These are phyloP conservation scores for Ambrosia artemisiifolia DNA, from an alignment of 129 eudicot genomes.

Conservation along the genomic window DNA sequence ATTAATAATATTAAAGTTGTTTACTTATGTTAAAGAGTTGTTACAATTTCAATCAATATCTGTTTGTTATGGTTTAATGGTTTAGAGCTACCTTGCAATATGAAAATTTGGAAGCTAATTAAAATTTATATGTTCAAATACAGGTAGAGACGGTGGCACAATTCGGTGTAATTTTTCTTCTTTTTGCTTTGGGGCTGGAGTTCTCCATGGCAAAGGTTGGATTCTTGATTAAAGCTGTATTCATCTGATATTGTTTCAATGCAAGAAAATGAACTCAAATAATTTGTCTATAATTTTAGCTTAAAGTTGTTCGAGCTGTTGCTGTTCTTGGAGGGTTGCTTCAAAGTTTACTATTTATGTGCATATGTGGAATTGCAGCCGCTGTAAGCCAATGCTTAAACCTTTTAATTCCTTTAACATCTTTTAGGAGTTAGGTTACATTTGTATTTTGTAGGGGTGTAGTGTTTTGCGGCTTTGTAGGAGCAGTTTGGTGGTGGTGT, in stretches of 20 bases:
- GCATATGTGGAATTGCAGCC: slow-evolving; percentile 90
- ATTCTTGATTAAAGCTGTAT: not conserved
- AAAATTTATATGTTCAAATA: slow-evolving; percentile 20
- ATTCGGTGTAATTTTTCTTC: slow-evolving; percentile 97
- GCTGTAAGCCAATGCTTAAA: slow-evolving; percentile 52
- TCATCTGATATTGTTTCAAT: not conserved
- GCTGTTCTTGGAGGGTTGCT: slow-evolving; percentile 93
- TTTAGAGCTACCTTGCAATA: not conserved
- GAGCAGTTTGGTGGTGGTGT: too few relatives aligned
- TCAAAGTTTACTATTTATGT: slow-evolving; percentile 87
- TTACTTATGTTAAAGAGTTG: not conserved
- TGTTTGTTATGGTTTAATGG: not conserved
- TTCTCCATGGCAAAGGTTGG: slow-evolving; percentile 86
- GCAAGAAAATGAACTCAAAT: not conserved
- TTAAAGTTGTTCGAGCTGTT: slow-evolving; percentile 93
- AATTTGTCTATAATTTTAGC: slow-evolving; percentile 41
- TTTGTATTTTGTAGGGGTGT: not conserved
- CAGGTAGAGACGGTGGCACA: slow-evolving; percentile 99
- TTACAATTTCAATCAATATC: not conserved
- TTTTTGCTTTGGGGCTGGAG: slow-evolving; percentile 96
- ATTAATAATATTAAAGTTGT: not conserved
- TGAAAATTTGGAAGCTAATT: slow-evolving; percentile 3
- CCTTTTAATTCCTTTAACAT: not conserved
- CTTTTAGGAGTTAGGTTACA: not conserved
- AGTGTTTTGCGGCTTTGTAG: not conserved